Percentiles rank a stretch among this genome's conserved stretches.
These are phyloP conservation scores for Geosmithia flava DNA, from an alignment of 2,329 filamentous ascomycete genomes.

Conservation along the genomic window DNA sequence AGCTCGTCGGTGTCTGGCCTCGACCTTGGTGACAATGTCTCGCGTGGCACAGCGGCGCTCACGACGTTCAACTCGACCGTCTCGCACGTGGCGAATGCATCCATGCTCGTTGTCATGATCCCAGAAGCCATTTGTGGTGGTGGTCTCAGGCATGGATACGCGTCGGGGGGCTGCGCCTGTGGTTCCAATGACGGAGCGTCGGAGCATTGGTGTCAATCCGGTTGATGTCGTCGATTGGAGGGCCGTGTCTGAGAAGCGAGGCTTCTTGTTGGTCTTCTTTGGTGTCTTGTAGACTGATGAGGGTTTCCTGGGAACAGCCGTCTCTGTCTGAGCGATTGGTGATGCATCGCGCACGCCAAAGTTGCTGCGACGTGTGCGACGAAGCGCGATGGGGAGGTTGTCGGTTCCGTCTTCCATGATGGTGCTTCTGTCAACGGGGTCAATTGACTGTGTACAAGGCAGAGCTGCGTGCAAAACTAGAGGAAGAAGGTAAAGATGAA, in stretches of 20 bases:
- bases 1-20: slow-evolving; percentile 29
- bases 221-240: slow-evolving; percentile 21
- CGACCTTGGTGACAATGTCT: slow-evolving; percentile 43
- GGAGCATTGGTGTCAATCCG: slow-evolving; percentile 47
- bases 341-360: slow-evolving; percentile 14
- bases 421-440: background rate
- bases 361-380: slow-evolving; percentile 36
- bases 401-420: background rate
- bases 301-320: slow-evolving; percentile 6
- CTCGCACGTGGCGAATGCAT: slow-evolving; percentile 40
- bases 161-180: slow-evolving; percentile 19
- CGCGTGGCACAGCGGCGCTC: slow-evolving; percentile 43
- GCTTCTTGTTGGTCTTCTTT: slow-evolving; percentile 9
- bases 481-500: background rate
- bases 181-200: slow-evolving; percentile 31
- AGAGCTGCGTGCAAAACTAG: background rate
- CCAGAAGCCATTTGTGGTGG: slow-evolving; percentile 4
- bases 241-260: slow-evolving; percentile 49
- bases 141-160: slow-evolving; percentile 26
- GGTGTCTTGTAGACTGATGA: slow-evolving; percentile 3
- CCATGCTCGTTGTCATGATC: background rate
- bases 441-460: background rate
- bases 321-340: slow-evolving; percentile 6
- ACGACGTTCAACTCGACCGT: slow-evolving; percentile 44
- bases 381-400: slow-evolving; percentile 40